These are phyloP conservation scores for Neopestalotiopsis clavispora DNA, from an alignment of 2,329 filamentous ascomycete genomes.

Conservation along the genomic window DNA sequence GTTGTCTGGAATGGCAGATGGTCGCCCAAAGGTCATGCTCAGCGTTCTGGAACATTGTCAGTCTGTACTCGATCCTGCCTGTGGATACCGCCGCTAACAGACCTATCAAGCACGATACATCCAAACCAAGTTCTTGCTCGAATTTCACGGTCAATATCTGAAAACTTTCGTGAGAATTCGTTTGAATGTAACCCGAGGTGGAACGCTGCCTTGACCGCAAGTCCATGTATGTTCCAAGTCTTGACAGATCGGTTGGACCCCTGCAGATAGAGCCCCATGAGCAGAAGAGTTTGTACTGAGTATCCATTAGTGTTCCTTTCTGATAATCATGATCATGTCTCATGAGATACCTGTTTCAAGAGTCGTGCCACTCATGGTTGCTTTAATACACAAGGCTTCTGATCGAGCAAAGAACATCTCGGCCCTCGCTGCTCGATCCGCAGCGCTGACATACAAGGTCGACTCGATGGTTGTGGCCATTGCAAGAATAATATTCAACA, in stretches of 20 bases:
- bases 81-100: background rate
- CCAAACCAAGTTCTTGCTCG: slow-evolving; percentile 55
- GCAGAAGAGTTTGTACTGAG: slow-evolving; percentile 52
- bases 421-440: slow-evolving; percentile 43
- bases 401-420: slow-evolving; percentile 52
- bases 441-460: slow-evolving; percentile 33
- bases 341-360: slow-evolving; percentile 45
- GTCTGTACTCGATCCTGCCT: background rate
- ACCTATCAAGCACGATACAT: slow-evolving; percentile 52
- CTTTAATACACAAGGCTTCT: slow-evolving; percentile 45
- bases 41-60: slow-evolving; percentile 39
- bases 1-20: slow-evolving; percentile 48
- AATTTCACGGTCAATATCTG: slow-evolving; percentile 49
- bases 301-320: background rate
- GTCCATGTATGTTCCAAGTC: slow-evolving; percentile 58
- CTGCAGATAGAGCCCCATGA: slow-evolving; percentile 57
- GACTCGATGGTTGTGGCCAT: slow-evolving; percentile 46
- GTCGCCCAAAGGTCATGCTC: slow-evolving; percentile 57
- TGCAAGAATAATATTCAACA: slow-evolving; percentile 55
- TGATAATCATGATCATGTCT: background rate
- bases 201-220: slow-evolving; percentile 55
- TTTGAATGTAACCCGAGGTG: slow-evolving; percentile 56
- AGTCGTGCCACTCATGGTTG: slow-evolving; percentile 45
- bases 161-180: slow-evolving; percentile 39
- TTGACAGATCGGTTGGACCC: slow-evolving; percentile 57